Base-by-base conservation (phyloP, 305 asterid genomes). In the Petunia hybrid region DNA sequence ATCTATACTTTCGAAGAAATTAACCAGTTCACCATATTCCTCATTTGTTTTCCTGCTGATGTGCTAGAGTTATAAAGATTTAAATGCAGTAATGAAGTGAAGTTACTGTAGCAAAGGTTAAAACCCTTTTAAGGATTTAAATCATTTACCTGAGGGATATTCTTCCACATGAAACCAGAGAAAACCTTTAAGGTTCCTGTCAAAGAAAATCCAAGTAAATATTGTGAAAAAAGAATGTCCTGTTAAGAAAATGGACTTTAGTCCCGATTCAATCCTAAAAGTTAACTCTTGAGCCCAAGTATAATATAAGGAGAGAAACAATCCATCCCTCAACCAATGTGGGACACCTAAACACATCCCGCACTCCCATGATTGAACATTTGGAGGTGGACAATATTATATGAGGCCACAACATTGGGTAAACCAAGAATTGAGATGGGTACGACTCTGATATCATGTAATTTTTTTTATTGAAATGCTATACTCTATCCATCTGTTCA, bases 151-250 rank as follows among this genome's bases (percentile, higher is more conserved):
- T 79, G 82, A 9, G 48, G 77, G 67, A 79, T 67, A 53, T 65
- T 79, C 77, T 79, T 79, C 82, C 82, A 79, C 35, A 79, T 55
- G 35, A 79, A 38, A 68, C 67, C 65, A 14, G 77, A 66, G 8
- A 79, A 79, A 14, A 14, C 76, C 16, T 56, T 79, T 31, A 79
- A 38, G n/a, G 51, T 65, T 53, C 56, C 82, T 79, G 77, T 35
- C 16, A 42, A 64, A 65, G 6, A 53, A 51, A 39, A 38, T 10
- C n/a, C 39, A 66, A 70, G 36, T 4, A 48, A 78, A 36, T 2
- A 5, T 78, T 8, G 13, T 57, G 36, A 43, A 43, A 67, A 68
- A 12, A 6, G 48, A 43, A 1, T 3, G 14, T 3, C 35, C 22
- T 70, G 2, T 39, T 22, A 22, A 22, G 31, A 22, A 22, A 22